A percentile compares a stretch with the other conserved stretches of the same genome.
Evolutionary conservation across 495 filamentous ascomycete species (phyloP).

Genomic region (Penicillium goetzii): DNA sequence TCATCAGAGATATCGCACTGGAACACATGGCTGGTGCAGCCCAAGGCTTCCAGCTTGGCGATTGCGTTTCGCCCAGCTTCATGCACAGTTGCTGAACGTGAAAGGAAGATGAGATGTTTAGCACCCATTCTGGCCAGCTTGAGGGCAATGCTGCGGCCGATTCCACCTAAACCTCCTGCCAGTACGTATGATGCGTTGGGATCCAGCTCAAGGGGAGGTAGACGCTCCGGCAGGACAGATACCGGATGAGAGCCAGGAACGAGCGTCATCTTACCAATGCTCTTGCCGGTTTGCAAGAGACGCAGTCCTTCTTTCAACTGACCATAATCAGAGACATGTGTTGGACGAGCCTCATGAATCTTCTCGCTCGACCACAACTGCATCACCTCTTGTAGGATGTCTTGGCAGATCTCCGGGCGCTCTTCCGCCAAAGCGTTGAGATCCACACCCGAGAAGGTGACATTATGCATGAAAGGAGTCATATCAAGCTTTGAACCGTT

Average conservation of each 20-base stretch:
- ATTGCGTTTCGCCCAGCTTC: not conserved
- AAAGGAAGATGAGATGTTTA: constrained; percentile 13
- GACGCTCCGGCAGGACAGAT: not conserved
- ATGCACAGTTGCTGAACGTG: constrained; percentile 3
- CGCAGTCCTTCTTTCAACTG: constrained; percentile 12
- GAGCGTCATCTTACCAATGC: constrained; percentile 2
- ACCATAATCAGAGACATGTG: not conserved
- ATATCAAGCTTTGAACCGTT: constrained; percentile 19
- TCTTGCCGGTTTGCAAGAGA: constrained; percentile 6
- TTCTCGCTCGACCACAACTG: not conserved
- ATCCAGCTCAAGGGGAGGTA: not conserved
- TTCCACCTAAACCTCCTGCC: constrained; percentile 19
- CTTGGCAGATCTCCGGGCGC: not conserved
- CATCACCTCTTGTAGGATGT: not conserved
- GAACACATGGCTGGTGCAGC: not conserved
- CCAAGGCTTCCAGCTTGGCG: not conserved
- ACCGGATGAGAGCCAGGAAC: not conserved
- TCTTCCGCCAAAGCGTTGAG: constrained; percentile 29
- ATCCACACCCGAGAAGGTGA: constrained; percentile 15
- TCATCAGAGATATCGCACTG: constrained; percentile 11
- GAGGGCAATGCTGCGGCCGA: constrained; percentile 11
- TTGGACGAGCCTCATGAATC: not conserved
- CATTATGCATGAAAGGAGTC: not conserved
- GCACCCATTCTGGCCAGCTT: constrained; percentile 12
- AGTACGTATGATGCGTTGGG: constrained; percentile 17